Conservation (phyloP, 805 yeast species). For the Maudiozyma turicensis region DNA sequence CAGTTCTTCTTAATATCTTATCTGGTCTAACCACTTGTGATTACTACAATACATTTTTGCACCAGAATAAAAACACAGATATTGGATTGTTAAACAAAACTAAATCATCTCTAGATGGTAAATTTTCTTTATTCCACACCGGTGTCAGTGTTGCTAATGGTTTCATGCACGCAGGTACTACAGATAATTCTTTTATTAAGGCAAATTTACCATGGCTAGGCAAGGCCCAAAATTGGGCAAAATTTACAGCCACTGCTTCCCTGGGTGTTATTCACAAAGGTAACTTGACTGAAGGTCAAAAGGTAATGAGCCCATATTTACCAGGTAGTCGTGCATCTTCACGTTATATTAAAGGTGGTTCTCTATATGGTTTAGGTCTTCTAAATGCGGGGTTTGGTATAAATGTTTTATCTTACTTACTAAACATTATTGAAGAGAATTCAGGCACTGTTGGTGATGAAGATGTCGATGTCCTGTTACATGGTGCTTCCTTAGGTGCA, state of each 20-base stretch:
- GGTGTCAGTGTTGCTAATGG: slow-evolving; percentile 94
- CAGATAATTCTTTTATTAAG: slow-evolving; percentile 87
- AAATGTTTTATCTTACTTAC: slow-evolving; percentile 71
- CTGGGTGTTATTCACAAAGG: slow-evolving; percentile 96
- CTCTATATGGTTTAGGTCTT: slow-evolving; percentile 84
- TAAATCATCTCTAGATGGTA: slow-evolving; percentile 74
- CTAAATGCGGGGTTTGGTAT: slow-evolving; percentile 94
- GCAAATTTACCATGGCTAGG: slow-evolving; percentile 91
- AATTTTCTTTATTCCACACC: slow-evolving; percentile 88
- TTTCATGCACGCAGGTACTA: slow-evolving; percentile 91
- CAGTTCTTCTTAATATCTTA: slow-evolving; percentile 56
- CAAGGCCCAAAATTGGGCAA: slow-evolving; percentile 97
- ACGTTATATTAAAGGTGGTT: slow-evolving; percentile 90
- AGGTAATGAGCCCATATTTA: slow-evolving; percentile 79
- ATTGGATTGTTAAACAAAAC: slow-evolving; percentile 70
- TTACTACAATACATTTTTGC: slow-evolving; percentile 76
- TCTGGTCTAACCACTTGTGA: slow-evolving; percentile 94
- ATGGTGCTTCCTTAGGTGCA: slow-evolving; percentile 91
- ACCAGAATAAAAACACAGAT: slow-evolving; percentile 82
- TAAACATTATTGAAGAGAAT: slow-evolving; percentile 60
- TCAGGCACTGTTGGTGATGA: slow-evolving; percentile 48
- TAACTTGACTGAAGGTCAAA: slow-evolving; percentile 81
- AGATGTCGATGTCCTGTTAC: slow-evolving; percentile 74
- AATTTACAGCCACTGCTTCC: slow-evolving; percentile 95
- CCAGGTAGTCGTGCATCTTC: slow-evolving; percentile 65